Conservation (phyloP, 169 alveolate genomes). For the Cryptosporidium viatorum region DNA sequence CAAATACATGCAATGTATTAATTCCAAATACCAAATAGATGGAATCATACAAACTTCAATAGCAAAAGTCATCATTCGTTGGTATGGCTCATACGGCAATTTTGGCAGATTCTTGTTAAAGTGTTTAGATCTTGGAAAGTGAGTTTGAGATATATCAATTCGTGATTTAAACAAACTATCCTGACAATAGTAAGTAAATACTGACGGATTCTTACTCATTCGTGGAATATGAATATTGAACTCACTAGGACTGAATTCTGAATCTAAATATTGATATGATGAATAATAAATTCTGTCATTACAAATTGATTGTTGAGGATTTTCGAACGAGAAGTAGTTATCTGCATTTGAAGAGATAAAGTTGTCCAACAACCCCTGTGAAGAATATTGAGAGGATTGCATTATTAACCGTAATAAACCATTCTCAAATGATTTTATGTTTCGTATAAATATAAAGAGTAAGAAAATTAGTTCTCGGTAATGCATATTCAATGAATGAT, state of each 20-base stretch:
- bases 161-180: background rate
- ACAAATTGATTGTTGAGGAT: background rate
- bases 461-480: background rate
- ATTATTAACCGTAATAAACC: background rate
- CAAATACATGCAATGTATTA: constrained; percentile 49
- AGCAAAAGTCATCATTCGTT: constrained; percentile 59
- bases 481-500: background rate
- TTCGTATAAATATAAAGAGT: background rate
- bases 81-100: constrained; percentile 49
- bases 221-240: background rate
- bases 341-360: background rate
- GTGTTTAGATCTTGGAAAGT: background rate
- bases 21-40: constrained; percentile 61
- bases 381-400: background rate
- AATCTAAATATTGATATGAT: background rate
- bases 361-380: background rate
- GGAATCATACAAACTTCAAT: constrained; percentile 69
- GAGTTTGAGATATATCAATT: background rate
- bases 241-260: background rate
- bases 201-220: background rate
- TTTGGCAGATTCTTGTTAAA: constrained; percentile 4
- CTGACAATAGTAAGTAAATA: background rate
- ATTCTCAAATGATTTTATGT: background rate
- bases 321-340: background rate
- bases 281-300: background rate